A percentile compares a stretch with the other conserved stretches of the same genome.
Conservation (phyloP, 352 stramenopile genomes). For the Achlya hypogyna region DNA sequence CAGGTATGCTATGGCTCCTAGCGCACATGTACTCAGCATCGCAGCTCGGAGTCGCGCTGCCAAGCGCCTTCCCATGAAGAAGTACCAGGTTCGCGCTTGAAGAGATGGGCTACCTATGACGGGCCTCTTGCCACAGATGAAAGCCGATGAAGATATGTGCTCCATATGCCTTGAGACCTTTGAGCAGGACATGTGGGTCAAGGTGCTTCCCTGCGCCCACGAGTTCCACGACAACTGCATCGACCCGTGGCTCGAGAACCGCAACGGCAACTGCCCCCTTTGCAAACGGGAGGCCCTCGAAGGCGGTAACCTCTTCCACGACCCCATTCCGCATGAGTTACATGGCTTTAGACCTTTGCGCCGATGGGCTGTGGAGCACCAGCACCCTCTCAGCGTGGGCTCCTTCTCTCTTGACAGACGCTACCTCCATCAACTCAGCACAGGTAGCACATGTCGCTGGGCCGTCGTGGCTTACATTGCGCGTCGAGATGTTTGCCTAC, state of each 20-base stretch:
- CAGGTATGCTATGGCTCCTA: neutral
- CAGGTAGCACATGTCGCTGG: neutral
- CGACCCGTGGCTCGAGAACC: constrained; percentile 17
- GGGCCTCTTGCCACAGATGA: neutral
- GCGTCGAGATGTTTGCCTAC: neutral
- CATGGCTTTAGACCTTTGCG: neutral
- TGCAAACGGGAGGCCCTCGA: constrained; percentile 17
- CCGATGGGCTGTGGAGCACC: neutral
- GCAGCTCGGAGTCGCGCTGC: constrained; percentile 5
- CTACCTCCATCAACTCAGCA: neutral
- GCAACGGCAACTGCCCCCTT: constrained; percentile 7
- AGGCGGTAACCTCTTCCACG: neutral
- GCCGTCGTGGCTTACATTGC: neutral
- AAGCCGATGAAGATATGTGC: constrained; percentile 15
- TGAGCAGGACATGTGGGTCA: neutral
- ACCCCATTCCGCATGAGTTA: neutral
- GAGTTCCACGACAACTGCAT: constrained; percentile 18
- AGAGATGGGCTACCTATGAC: neutral
- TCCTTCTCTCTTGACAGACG: neutral
- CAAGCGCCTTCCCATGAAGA: neutral
- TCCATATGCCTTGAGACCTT: constrained; percentile 17
- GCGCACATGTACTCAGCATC: neutral
- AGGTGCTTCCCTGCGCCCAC: constrained; percentile 13
- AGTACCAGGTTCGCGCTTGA: neutral
- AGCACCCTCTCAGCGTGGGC: neutral